Conservation (phyloP, 768 basidiomycete genomes). For the Termitomyces sp. region DNA sequence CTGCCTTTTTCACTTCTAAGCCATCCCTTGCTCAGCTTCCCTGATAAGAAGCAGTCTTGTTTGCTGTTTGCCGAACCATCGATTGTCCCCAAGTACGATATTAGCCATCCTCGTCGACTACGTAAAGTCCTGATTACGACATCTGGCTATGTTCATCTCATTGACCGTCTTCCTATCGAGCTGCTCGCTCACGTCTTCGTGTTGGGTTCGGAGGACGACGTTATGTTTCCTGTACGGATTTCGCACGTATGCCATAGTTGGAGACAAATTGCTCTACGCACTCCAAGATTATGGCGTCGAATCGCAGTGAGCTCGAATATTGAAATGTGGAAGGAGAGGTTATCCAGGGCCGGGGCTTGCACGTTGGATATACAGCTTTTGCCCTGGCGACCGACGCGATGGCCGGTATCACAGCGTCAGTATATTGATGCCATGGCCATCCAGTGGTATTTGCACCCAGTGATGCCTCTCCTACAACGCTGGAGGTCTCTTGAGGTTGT, state of each 20-base stretch:
- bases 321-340: slow-evolving; percentile 58
- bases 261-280: slow-evolving; percentile 54
- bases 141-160: slow-evolving; percentile 33
- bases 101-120: slow-evolving; percentile 31
- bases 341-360: slow-evolving; percentile 54
- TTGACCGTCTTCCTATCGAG: slow-evolving; percentile 56
- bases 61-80: slow-evolving; percentile 8
- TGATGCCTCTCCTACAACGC: slow-evolving; percentile 42
- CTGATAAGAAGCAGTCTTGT: slow-evolving; percentile 10
- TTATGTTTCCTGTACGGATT: slow-evolving; percentile 51
- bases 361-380: slow-evolving; percentile 54
- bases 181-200: slow-evolving; percentile 60
- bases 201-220: slow-evolving; percentile 49
- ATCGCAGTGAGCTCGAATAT: slow-evolving; percentile 43
- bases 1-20: neutral
- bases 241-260: slow-evolving; percentile 68
- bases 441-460: slow-evolving; percentile 57
- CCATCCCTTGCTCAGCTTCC: slow-evolving; percentile 6
- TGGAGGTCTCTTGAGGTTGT: slow-evolving; percentile 60
- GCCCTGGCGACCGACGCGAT: slow-evolving; percentile 22
- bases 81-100: slow-evolving; percentile 15
- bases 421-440: slow-evolving; percentile 40
- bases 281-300: slow-evolving; percentile 60
- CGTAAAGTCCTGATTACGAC: slow-evolving; percentile 21
- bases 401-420: slow-evolving; percentile 21